Evolutionary conservation across 192 early-diverging fungal genomes (phyloP), one percentile per base, ranked within the genome.

Genomic region (Rhizoclosmatium globosum): DNA sequence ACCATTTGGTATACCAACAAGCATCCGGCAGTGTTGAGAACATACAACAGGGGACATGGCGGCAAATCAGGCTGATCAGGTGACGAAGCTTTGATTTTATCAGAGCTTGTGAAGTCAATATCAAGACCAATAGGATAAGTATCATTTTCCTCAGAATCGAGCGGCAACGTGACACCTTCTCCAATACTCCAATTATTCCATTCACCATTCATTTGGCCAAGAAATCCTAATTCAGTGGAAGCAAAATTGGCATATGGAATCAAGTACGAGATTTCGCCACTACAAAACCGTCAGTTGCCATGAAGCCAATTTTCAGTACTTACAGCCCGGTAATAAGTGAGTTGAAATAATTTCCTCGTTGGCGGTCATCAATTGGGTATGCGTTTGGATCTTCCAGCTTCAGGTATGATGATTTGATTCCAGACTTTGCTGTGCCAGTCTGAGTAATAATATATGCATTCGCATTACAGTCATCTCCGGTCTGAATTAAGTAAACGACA

Each of bases 141-240:
- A 72, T 97, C 94, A 1, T 85, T 50, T n/a, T 90, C 87, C 7
- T 82, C 67, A 38, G 21, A 15, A 41, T 59, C 48, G 19, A 94
- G 59, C 15, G 94, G 94, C 66, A 94, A 67, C 11, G 66, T 71
- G 56, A 86, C 79, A 6, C 57, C 56, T 11, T 82, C 81, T 39
- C 92, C 93, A n/a, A 94, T 85, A 56, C 82, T 84, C 93, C 91
- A 94, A 50, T 84, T 87, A n/a, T 83, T 81, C 95, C 94, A 97
- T 6, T 6, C 23, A 17, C 83, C 79, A 45, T 82, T 71, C 45
- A 65, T 65, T 62, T 82, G 72, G 46, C 87, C 92, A 48, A 92
- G 79, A 3, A 89, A 73, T 11, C 80, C 86, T n/a, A 90, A 3
- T 23, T 39, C 45, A n/a, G 39, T 62, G 43, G 19, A 17, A 38